phyloP scores from a whole-genome alignment of 768 basidiomycete genomes.

The Termitomyces sp. region DNA sequence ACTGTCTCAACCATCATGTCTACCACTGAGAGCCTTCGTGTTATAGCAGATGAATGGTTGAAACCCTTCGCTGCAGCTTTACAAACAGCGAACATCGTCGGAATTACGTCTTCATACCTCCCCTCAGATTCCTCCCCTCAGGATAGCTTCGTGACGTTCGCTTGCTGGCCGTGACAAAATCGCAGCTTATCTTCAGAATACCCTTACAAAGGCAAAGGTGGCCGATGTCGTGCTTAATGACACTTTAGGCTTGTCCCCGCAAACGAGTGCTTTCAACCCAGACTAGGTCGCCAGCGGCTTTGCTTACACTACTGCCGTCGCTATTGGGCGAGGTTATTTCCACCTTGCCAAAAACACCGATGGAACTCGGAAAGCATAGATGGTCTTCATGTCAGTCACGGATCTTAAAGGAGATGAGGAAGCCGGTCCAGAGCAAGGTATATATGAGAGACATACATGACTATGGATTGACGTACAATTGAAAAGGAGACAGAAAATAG shows the following conservation, averaged over 20 bases:
- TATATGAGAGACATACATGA: conserved; percentile 30
- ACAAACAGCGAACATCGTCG: too few relatives aligned
- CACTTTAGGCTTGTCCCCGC: conserved; percentile 16
- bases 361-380: conserved; percentile 28
- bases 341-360: conserved; percentile 21
- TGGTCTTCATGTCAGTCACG: conserved; percentile 25
- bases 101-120: too few relatives aligned
- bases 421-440: conserved; percentile 20
- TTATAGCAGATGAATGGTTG: too few relatives aligned
- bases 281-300: conserved; percentile 30
- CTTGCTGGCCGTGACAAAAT: conserved; percentile 30
- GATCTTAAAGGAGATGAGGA: conserved; percentile 33
- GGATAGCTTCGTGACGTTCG: too few relatives aligned
- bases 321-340: conserved; percentile 27
- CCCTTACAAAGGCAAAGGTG: conserved; percentile 18
- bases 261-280: conserved; percentile 11
- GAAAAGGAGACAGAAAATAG: conserved; percentile 28
- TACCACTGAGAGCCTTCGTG: too few relatives aligned
- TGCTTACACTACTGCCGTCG: conserved; percentile 27
- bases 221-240: conserved; percentile 22
- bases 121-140: too few relatives aligned
- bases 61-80: too few relatives aligned
- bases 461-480: conserved; percentile 29
- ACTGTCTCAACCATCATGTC: too few relatives aligned
- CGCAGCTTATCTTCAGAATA: conserved; percentile 21